A percentile compares a stretch with the other conserved stretches of the same genome.
These are phyloP conservation scores for Nicotiana paniculata DNA, from an alignment of 257 asterid species.

Conservation along the genomic window DNA sequence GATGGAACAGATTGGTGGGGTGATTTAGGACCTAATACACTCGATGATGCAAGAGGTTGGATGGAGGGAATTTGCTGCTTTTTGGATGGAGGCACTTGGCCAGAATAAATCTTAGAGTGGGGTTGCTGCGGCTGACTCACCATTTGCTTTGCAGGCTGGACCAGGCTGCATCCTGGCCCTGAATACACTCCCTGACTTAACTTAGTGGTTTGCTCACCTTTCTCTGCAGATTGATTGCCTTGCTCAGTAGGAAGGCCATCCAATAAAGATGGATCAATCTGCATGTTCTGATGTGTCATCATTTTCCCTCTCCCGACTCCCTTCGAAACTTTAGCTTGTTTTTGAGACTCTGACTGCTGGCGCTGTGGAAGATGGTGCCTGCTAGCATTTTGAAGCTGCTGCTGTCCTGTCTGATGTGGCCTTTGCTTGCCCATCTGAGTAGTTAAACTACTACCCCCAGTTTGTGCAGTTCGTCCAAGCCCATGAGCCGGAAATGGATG, in stretches of 20 bases:
- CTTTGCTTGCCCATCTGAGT: conserved; percentile 50
- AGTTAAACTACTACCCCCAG: conserved; percentile 40
- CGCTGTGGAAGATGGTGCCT: conserved; percentile 48
- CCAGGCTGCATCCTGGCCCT: conserved; percentile 34
- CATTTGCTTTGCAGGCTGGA: conserved; percentile 40
- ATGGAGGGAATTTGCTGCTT: conserved; percentile 38
- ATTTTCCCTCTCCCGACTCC: conserved; percentile 66
- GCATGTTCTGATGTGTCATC: conserved; percentile 45
- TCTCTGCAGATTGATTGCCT: conserved; percentile 40
- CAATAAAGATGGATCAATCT: conserved; percentile 41
- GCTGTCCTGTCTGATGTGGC: conserved; percentile 19
- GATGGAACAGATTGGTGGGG: conserved; percentile 46
- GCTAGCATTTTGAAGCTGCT: conserved; percentile 13
- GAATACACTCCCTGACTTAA: conserved; percentile 40
- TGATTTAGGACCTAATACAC: conserved; percentile 33
- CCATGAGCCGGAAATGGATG: conserved; percentile 59
- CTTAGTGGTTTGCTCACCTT: conserved; percentile 40
- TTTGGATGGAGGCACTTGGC: conserved; percentile 37
- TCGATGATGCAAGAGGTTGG: conserved; percentile 44
- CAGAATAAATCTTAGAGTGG: conserved; percentile 47
- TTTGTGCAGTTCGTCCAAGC: conserved; percentile 45
- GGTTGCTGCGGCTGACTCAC: conserved; percentile 39
- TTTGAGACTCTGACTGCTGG: conserved; percentile 57
- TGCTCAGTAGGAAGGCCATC: conserved; percentile 54
- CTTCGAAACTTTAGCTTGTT: conserved; percentile 58